Base-by-base conservation (phyloP, 768 basidiomycete genomes). In the Pluteus cervinus region DNA sequence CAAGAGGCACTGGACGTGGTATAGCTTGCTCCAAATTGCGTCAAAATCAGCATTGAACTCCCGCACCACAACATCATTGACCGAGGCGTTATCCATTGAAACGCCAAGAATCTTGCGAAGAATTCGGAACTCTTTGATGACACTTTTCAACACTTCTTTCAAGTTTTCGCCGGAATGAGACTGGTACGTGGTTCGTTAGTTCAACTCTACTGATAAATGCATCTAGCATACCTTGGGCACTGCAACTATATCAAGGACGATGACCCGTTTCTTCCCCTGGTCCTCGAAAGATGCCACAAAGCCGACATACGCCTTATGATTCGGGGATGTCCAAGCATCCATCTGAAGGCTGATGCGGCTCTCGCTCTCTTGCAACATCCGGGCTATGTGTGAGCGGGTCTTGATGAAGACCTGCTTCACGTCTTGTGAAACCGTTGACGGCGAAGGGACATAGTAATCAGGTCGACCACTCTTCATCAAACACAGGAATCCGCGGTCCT, bases 211-310 rank as follows among this genome's bases (percentile, higher is more conserved):
- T 33, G 17, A 16, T 33, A 12, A 17, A 12, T 17, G 12, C 23
- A 24, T 11, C 25, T 7, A 22, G 17, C 17, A 12, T 10, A 22
- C 7, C 16, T 35, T 18, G 10, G 39, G 16, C 14, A 40, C 40
- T 26, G 40, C 43, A 7, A 44, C 34, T 11, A 44, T 22, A 31
- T 46, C 41, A 3, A 46, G 24, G 2, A 43, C 20, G 22, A 35
- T 35, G 14, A 16, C 15, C 10, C 23, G n/a, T 12, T 21, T 21
- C 5, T n/a, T 10, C 11, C 34, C 34, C 11, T 20, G 10, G 17
- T 35, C 10, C 17, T 35, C 34, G 10, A 35, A 11, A 22, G 23
- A 24, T 10, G 25, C 34, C 9, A 23, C 16, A 12, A 35, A 23
- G 4, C 22, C 34, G 8, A 35, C 21, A 23, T 12, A 35, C 18